Evolutionary conservation across 352 stramenopile genomes (phyloP).

Genomic region (Phytophthora aleatoria): DNA sequence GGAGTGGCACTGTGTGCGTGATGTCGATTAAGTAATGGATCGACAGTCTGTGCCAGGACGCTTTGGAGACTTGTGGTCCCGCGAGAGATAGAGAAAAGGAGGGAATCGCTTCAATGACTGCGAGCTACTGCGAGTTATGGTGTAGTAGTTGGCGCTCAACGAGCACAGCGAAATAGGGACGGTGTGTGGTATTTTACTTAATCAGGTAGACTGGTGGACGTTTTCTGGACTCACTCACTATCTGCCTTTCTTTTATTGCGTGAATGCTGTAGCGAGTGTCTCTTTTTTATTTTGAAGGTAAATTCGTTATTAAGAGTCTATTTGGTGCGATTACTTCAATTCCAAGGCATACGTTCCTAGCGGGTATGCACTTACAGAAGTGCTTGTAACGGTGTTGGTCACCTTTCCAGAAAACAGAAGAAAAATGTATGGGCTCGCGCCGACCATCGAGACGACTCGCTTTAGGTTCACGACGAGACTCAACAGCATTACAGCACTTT

Average conservation of each 20-base stretch:
- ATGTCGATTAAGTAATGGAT: constrained; percentile 12
- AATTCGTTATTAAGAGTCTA: background rate
- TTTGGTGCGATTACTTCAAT: background rate
- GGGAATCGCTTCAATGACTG: background rate
- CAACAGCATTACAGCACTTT: background rate
- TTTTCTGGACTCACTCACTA: background rate
- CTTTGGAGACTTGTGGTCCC: constrained; percentile 12
- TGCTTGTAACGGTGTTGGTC: background rate
- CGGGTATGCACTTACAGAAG: background rate
- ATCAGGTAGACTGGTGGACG: background rate
- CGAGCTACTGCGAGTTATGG: background rate
- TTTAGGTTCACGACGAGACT: background rate
- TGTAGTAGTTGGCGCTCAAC: constrained; percentile 1
- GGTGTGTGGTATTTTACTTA: background rate
- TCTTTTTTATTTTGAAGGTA: background rate
- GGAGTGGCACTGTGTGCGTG: background rate
- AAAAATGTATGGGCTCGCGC: background rate
- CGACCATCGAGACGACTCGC: background rate
- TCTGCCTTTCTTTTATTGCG: background rate
- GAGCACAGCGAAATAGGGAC: too few relatives aligned
- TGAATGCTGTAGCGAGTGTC: background rate
- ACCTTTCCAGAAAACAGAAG: background rate
- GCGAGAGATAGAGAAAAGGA: constrained; percentile 1
- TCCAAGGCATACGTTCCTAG: background rate
- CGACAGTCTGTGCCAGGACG: constrained; percentile 5